Base-by-base conservation (phyloP, 2,329 filamentous ascomycete species). In the Catunica adiposa region DNA sequence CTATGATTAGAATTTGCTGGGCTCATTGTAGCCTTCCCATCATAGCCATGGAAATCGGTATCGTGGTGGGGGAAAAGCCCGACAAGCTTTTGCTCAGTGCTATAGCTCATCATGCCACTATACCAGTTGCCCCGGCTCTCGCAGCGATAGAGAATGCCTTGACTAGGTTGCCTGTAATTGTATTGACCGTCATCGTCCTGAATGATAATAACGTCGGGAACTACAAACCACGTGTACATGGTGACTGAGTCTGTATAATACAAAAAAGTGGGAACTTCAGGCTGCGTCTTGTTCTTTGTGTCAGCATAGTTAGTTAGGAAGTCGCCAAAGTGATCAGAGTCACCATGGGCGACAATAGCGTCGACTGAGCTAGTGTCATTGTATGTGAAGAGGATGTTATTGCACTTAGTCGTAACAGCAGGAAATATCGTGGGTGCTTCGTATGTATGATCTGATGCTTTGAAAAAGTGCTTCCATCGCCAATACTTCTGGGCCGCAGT, bases 381-480 rank as follows among this genome's bases (percentile, higher is more conserved):
- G 23, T 29, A 29, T 29, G 31, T n/a, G 14, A n/a, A n/a, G n/a
- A n/a, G n/a, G n/a, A n/a, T n/a, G n/a, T n/a, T 20, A 14, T 25
- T 14, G 17, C 31, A 53, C n/a, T 40, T 15, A 4, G 31, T 40
- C 20, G 29, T 22, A 15, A 53, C 20, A 9, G 14, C n/a, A 8
- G 31, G 31, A 38, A 40, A 53, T 23, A 6, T 53, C 31, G 25
- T 22, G 11, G n/a, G 2, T 6, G 31, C 31, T 9, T 53, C 31
- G 25, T 53, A 53, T 15, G 51, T 40, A 11, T 40, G 17, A 42
- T 40, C 37, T n/a, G 51, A 53, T 15, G 34, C 51, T 11, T 53
- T 38, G 1, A 17, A 11, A 40, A 40, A 53, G 8, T 20, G 22
- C 20, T 9, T 38, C 31, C 51, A 53, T 9, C 51, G 31, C 34